Evolutionary conservation across 257 asterid species (phyloP), one percentile per base, ranked within the genome.

Genomic region (Jacaranda mimosifolia): DNA sequence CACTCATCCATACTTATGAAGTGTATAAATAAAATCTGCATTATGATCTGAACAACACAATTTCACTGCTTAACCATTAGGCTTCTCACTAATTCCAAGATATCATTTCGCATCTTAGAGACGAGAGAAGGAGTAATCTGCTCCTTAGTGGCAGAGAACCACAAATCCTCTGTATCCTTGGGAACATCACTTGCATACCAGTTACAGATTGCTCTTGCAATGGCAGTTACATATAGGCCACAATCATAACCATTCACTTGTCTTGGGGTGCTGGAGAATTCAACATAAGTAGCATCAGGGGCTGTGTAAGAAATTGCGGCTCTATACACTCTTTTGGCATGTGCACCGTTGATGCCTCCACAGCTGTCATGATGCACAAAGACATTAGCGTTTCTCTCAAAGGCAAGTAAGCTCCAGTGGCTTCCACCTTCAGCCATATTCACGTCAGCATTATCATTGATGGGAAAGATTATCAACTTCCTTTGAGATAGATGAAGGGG

Each of bases 281-380:
- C 94, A 32, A 71, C 12, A 70, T 78, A 93, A 6, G 45, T 43
- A 13, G 89, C 89, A 9, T 35, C 49, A 9, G 79, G 13, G 32
- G 81, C 59, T 1, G 80, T 76, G 60, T 80, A 82, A 19, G 82
- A 78, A 68, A 48, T 49, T 36, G 89, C 82, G 36, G 82, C 87
- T n/a, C 70, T 76, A 56, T 80, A 86, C 36, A 90, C 87, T 84
- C 74, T 87, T 49, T 52, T 80, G 68, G 97, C 88, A 12, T 86
- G 82, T 3, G 4, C 26, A 35, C 17, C 58, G 65, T 91, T 94
- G 71, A 79, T n/a, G 62, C 81, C 79, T 10, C 56, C 32, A 70
- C 86, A 73, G 84, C 97, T 91, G 68, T 93, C 99, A 45, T 93
- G 98, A 77, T 93, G 97, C 60, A 91, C 92, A 77, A 91, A 90